Evolutionary conservation across 768 basidiomycete species (phyloP), one percentile per base, ranked within the genome.

Genomic region (Pulveroboletus sp.): DNA sequence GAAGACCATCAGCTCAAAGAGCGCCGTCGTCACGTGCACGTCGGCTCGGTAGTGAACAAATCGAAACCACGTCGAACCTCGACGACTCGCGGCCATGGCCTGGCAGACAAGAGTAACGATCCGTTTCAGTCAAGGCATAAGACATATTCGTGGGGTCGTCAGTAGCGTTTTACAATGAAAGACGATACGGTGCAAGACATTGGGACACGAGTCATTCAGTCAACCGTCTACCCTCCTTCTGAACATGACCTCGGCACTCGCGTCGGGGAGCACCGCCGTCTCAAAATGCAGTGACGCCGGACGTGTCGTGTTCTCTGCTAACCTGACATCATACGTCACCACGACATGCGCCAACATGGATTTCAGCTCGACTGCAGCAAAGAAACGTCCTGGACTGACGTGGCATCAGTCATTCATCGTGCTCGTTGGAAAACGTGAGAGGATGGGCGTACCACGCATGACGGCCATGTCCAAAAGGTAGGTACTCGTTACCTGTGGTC

Each of bases 401-500:
- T 9, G 8, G 24, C 28, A 3, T 30, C 5, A 17, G 12, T 21
- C 2, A 21, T 21, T 21, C 21, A 21, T 21, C 21, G 1, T 24
- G 3, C 3, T 24, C 14, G 14, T 9, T 7, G 21, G 21, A 21
- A 21, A 21, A 21, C 3, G 21, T 2, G 21, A n/a, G 10, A n/a
- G 35, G 15, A 11, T 14, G 43, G 21, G 0, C 43, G 0, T 44
- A 44, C 43, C 43, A 44, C 1, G 43, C 43, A 10, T 26, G 10
- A 26, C 24, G 43, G 21, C 43, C 43, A n/a, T 44, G 24, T n/a
- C 43, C 43, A 33, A 77, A 78, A 1, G 61, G 37, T 26, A 75
- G 46, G 46, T 62, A 75, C 11, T 52, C 60, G 36, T n/a, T 65
- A 18, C 56, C 52, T 0, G 71, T 67, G 10, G 70, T 64, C 26